phyloP scores from a whole-genome alignment of 495 filamentous ascomycete genomes.

The Beverwykella pulmonaria region DNA sequence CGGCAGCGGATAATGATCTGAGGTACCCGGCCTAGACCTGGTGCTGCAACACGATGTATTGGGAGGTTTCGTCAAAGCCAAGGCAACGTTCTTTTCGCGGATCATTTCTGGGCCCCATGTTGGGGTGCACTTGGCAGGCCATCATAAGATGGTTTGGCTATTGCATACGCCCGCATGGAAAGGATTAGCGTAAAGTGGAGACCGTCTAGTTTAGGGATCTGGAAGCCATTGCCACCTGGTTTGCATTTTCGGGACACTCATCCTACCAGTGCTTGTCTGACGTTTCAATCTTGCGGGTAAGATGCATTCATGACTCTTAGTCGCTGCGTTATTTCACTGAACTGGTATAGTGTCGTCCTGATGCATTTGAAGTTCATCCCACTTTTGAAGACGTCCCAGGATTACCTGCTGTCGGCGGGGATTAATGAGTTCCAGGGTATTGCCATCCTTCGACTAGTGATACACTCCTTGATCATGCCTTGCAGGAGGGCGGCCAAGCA shows the following conservation, averaged over 20 bases:
- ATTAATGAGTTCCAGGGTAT: not conserved
- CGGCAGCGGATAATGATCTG: conserved; percentile 14
- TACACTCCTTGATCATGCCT: not conserved
- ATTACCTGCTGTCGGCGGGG: not conserved
- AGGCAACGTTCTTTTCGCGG: not conserved
- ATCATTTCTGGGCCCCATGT: not conserved
- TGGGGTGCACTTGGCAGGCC: not conserved
- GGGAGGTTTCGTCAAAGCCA: not conserved
- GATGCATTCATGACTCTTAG: not conserved
- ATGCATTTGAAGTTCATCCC: not conserved
- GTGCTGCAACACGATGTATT: conserved; percentile 10
- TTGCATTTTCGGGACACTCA: not conserved
- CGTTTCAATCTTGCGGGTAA: too few species aligned
- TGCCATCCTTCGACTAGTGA: not conserved
- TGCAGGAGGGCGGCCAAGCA: not conserved
- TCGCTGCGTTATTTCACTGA: not conserved
- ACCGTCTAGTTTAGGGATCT: not conserved
- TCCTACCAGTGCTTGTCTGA: not conserved
- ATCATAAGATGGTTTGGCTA: not conserved
- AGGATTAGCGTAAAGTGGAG: not conserved
- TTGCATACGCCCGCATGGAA: not conserved
- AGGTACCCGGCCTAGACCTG: not conserved
- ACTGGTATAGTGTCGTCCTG: not conserved
- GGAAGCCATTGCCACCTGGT: not conserved
- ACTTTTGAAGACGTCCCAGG: not conserved